Evolutionary conservation across 2,329 filamentous ascomycete genomes (phyloP), one percentile per base, ranked within the genome.

Genomic region (Chaetomium strumarium): DNA sequence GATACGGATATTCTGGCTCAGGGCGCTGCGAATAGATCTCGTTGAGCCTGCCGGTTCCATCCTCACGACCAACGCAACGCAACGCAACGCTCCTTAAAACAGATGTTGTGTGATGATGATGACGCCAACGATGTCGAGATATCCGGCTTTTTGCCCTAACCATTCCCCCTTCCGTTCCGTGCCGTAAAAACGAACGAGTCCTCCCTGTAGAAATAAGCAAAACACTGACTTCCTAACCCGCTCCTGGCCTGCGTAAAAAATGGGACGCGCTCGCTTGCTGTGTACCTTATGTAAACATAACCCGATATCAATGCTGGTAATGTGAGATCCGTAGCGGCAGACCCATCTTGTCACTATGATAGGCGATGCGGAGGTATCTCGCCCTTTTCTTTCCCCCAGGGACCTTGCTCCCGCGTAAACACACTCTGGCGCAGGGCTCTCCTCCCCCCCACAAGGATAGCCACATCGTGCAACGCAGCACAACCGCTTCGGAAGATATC

Each of bases 231-330:
- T 29, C 39, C 36, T 11, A 34, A 33, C 41, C 40, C 31, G 37
- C 34, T 33, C 42, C 37, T 38, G 33, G n/a, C 31, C 43, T 31
- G 14, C 19, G 30, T 6, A 19, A 46, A 49, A 37, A 31, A n/a
- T n/a, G n/a, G n/a, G n/a, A 34, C 37, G 20, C 45, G 51, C 51
- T 50, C 17, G 51, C 46, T 48, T 19, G 52, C 17, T 46, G 43
- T 49, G 36, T 24, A n/a, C n/a, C n/a, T n/a, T n/a, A 37, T 24
- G 24, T 24, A 24, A 24, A 24, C n/a, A 9, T 19, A 29, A 44
- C 14, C 31, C 16, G 39, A 41, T 38, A 42, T 6, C 46, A n/a
- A 46, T 53, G 46, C 36, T 40, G 51, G 37, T 49, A 24, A 46
- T 49, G 36, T 31, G 36, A 3, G 29, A 14, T 10, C 40, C 41